These are phyloP conservation scores for Cadophora malorum DNA, from an alignment of 2,329 filamentous ascomycete species.

Conservation along the genomic window DNA sequence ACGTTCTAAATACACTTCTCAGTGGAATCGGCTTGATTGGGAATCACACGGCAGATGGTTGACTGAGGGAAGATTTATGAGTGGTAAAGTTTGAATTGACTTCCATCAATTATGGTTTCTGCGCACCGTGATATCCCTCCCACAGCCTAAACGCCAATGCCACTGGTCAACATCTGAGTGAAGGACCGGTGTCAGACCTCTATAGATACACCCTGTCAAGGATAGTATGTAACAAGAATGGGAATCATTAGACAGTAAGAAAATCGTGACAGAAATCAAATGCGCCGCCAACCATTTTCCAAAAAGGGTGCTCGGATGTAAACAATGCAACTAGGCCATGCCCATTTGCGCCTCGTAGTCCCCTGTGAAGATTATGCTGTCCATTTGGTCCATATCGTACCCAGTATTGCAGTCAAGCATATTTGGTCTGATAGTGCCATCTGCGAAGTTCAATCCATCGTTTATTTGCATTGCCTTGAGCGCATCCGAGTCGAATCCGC, in stretches of 20 bases:
- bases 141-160: conserved; percentile 6
- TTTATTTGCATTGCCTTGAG: conserved; percentile 36
- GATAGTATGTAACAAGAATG: conserved; percentile 10
- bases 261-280: conserved; percentile 18
- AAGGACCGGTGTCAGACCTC: conserved; percentile 9
- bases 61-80: not conserved
- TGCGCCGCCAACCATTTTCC: conserved; percentile 7
- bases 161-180: not conserved
- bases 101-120: conserved; percentile 1
- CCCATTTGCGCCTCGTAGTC: conserved; percentile 17
- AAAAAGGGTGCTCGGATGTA: not conserved
- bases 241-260: conserved; percentile 20
- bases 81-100: conserved; percentile 13
- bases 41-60: not conserved
- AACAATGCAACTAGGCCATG: conserved; percentile 8
- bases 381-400: conserved; percentile 25
- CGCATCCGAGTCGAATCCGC: conserved; percentile 27
- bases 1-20: not conserved
- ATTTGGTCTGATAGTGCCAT: conserved; percentile 31
- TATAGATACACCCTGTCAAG: conserved; percentile 10
- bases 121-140: not conserved
- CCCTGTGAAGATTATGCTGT: conserved; percentile 6
- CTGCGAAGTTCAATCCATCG: conserved; percentile 35
- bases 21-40: not conserved
- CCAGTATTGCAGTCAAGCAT: conserved; percentile 30